phyloP scores from a whole-genome alignment of 176 grass and related monocot species.

The Triticum timopheevii region DNA sequence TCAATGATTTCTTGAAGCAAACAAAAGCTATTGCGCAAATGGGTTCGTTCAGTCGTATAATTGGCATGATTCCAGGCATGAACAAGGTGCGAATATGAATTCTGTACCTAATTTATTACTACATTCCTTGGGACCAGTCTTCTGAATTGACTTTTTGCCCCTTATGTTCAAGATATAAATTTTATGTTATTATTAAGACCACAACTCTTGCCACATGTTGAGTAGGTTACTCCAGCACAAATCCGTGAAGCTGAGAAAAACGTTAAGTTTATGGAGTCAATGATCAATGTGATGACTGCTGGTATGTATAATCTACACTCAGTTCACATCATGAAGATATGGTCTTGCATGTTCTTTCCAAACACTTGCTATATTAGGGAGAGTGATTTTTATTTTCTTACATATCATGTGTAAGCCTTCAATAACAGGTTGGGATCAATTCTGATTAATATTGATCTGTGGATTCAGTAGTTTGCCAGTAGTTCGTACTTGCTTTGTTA shows the following conservation, averaged over 20 bases:
- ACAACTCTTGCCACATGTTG: conserved; percentile 2
- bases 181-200: not conserved
- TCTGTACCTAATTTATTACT: not conserved
- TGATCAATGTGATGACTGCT: conserved; percentile 87
- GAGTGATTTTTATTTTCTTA: not conserved
- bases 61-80: conserved; percentile 67
- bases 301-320: conserved; percentile 47
- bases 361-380: not conserved
- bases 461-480: not conserved
- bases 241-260: conserved; percentile 98
- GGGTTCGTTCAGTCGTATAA: conserved; percentile 65
- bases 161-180: conserved; percentile 7
- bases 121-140: conserved; percentile 11
- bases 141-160: not conserved
- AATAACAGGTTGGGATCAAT: not conserved
- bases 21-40: conserved; percentile 77
- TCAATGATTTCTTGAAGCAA: conserved; percentile 95
- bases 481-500: not conserved
- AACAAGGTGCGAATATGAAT: conserved; percentile 51
- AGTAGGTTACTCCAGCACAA: conserved; percentile 91
- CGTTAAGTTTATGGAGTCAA: conserved; percentile 80
- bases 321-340: not conserved
- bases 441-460: not conserved
- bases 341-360: not conserved
- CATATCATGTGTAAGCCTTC: not conserved